phyloP scores from a whole-genome alignment of 495 filamentous ascomycete genomes.

The Apodospora peruviana region DNA sequence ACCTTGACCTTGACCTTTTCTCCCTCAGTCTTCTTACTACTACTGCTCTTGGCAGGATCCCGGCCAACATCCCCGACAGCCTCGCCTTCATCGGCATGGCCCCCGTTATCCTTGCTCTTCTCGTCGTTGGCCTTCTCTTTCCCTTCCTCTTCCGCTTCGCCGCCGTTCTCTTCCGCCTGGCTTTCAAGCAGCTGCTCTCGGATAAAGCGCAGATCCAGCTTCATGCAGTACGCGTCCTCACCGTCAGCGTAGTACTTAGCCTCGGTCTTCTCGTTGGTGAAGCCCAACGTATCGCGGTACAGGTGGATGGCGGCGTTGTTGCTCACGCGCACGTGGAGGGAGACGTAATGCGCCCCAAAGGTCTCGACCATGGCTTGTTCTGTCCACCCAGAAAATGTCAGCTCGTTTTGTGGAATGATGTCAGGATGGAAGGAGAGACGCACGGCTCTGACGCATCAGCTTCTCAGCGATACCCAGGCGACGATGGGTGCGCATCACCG shows the following conservation, averaged over 20 bases:
- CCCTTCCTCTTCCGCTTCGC: slow-evolving; percentile 30
- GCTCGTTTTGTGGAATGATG: neutral
- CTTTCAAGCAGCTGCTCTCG: slow-evolving; percentile 40
- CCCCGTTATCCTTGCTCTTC: neutral
- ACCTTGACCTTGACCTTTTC: slow-evolving; percentile 62
- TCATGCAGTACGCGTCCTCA: slow-evolving; percentile 94
- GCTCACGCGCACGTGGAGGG: slow-evolving; percentile 87
- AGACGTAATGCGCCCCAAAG: slow-evolving; percentile 85
- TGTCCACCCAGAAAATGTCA: slow-evolving; percentile 21
- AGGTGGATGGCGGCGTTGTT: slow-evolving; percentile 86
- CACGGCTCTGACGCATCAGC: slow-evolving; percentile 93
- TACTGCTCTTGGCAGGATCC: slow-evolving; percentile 27
- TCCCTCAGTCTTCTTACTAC: slow-evolving; percentile 21
- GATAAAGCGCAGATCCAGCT: slow-evolving; percentile 68
- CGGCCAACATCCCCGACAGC: slow-evolving; percentile 39
- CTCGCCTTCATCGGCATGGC: slow-evolving; percentile 39
- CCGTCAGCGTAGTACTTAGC: slow-evolving; percentile 96
- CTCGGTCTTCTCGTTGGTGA: slow-evolving; percentile 86
- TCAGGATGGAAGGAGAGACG: slow-evolving; percentile 32
- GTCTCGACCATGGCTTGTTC: slow-evolving; percentile 96
- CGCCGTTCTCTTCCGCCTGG: slow-evolving; percentile 24
- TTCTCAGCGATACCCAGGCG: slow-evolving; percentile 89
- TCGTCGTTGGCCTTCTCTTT: slow-evolving; percentile 9
- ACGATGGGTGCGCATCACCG: slow-evolving; percentile 94
- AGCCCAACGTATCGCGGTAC: slow-evolving; percentile 89